A percentile compares a stretch with the other conserved stretches of the same genome.
These are phyloP conservation scores for Ustilago sp. DNA, from an alignment of 1,284 basidiomycete species.

Conservation along the genomic window DNA sequence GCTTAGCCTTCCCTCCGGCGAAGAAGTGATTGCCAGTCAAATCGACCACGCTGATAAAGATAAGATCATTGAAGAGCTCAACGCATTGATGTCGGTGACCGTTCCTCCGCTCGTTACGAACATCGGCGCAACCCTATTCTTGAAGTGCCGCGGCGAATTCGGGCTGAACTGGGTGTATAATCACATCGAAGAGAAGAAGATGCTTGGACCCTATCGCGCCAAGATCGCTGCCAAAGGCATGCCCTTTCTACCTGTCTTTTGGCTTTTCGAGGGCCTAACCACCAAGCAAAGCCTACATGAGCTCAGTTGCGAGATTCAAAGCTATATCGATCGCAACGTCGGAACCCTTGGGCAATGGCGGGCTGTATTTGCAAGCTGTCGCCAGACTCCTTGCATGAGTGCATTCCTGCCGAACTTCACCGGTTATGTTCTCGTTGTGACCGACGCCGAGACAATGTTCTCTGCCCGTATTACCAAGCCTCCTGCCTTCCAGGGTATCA, in stretches of 20 bases:
- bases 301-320: constrained; percentile 1
- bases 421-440: constrained; percentile 7
- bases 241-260: constrained; percentile 12
- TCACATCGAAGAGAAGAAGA: background rate
- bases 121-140: background rate
- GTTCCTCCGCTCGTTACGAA: background rate
- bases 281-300: background rate
- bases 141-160: background rate
- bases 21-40: background rate
- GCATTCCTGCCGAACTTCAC: background rate
- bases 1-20: background rate
- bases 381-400: background rate
- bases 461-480: background rate
- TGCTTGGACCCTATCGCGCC: background rate
- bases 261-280: constrained; percentile 4
- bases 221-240: constrained; percentile 2
- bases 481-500: constrained; percentile 1
- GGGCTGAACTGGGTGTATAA: background rate
- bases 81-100: background rate
- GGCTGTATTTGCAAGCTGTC: constrained; percentile 4
- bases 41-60: background rate
- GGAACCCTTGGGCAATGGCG: constrained; percentile 5
- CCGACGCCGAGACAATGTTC: constrained; percentile 6
- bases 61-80: background rate
- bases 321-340: background rate